Conservation (phyloP, 441 rosid species). For the Brassica balearica region DNA sequence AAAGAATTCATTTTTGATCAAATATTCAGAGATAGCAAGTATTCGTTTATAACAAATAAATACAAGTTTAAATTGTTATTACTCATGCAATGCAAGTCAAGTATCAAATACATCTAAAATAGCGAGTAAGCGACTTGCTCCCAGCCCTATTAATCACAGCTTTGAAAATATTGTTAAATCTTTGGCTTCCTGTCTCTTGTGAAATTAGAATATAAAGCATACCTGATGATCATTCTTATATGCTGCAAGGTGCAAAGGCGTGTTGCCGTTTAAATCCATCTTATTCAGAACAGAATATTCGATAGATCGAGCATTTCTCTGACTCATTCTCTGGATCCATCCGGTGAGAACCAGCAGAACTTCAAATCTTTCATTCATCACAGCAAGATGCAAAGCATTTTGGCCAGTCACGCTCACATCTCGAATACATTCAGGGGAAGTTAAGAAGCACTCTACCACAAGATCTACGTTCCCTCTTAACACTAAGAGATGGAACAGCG, state of each 20-base stretch:
- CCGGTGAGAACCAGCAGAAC: background rate
- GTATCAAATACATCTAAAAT: no score
- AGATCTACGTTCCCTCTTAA: conserved; percentile 6
- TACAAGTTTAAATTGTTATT: no score
- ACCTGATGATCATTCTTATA: conserved; percentile 10
- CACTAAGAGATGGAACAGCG: conserved; percentile 5
- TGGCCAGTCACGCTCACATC: background rate
- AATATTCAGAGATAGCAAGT: no score
- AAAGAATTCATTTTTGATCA: no score
- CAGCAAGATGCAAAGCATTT: conserved; percentile 1
- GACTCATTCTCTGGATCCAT: conserved; percentile 4
- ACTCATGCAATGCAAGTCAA: no score
- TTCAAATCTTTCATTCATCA: background rate
- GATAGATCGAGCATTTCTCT: background rate
- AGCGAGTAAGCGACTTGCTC: no score
- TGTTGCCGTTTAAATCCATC: background rate
- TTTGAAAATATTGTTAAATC: background rate
- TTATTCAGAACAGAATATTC: background rate
- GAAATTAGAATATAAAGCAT: background rate
- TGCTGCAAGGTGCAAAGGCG: conserved; percentile 13
- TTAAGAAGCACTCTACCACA: background rate
- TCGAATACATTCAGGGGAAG: background rate
- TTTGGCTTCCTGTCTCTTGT: background rate
- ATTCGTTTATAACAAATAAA: no score
- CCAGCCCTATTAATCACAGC: background rate